A percentile compares a stretch with the other conserved stretches of the same genome.
These are phyloP conservation scores for Penicillium sp. DNA, from an alignment of 2,329 filamentous ascomycete species.

Conservation along the genomic window DNA sequence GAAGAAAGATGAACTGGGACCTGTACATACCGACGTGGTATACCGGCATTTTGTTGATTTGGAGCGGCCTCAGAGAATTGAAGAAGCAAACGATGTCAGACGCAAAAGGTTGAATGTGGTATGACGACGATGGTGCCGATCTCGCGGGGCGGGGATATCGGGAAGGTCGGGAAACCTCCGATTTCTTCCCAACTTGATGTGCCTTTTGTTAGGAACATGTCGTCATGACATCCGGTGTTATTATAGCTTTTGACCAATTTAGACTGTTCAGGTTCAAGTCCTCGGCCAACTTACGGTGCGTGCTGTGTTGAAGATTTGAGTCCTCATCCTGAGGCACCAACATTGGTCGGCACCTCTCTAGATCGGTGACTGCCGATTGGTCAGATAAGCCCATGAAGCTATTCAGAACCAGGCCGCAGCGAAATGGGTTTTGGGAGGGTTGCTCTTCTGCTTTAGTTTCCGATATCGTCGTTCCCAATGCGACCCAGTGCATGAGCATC, in stretches of 20 bases:
- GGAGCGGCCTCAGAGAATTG: background rate
- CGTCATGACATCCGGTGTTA: background rate
- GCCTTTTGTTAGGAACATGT: background rate
- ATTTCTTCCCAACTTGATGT: background rate
- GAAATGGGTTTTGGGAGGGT: too few species aligned
- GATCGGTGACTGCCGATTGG: too few species aligned
- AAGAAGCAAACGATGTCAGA: background rate
- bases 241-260: too few species aligned
- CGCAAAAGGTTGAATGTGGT: background rate
- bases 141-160: background rate
- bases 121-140: background rate
- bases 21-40: conserved; percentile 39
- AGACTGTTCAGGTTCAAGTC: too few species aligned
- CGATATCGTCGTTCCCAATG: too few species aligned
- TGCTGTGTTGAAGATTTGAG: too few species aligned
- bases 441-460: too few species aligned
- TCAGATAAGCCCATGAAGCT: too few species aligned
- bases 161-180: background rate
- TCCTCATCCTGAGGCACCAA: too few species aligned
- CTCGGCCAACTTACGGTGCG: too few species aligned
- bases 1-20: background rate
- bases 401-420: too few species aligned
- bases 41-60: conserved; percentile 33
- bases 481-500: too few species aligned
- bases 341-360: background rate